Conservation (phyloP, 495 filamentous ascomycete genomes). For the Xylaria acuta region DNA sequence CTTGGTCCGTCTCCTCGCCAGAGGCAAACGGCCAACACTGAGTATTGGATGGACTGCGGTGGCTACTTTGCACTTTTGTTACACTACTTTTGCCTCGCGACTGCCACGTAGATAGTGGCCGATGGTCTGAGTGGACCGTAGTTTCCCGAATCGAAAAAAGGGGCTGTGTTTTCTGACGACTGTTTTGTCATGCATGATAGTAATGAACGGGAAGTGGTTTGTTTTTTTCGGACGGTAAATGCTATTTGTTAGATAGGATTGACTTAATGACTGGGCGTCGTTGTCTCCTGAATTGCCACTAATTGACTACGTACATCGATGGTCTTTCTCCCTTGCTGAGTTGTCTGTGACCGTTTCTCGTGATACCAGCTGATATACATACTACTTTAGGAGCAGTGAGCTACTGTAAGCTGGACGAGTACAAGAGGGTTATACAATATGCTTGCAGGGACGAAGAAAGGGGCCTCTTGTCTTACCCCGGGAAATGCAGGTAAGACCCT, state of each 20-base stretch:
- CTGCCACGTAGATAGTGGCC: background rate
- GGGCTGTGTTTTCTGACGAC: background rate
- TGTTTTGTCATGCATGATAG: background rate
- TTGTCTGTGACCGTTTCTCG: background rate
- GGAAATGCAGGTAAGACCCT: background rate
- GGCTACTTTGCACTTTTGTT: background rate
- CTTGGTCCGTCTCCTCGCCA: background rate
- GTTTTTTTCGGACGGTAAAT: background rate
- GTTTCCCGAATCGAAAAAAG: background rate
- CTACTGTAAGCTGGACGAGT: background rate
- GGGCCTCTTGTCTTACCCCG: background rate
- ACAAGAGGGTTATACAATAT: background rate
- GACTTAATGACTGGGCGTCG: background rate
- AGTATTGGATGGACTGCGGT: background rate
- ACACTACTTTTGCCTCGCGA: background rate
- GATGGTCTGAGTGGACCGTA: background rate
- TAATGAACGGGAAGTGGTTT: background rate
- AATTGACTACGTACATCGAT: background rate
- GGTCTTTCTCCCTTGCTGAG: background rate
- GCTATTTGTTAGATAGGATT: slow-evolving; percentile 2
- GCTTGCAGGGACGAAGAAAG: background rate
- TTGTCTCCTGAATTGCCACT: background rate
- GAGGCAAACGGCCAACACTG: background rate
- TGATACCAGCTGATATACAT: background rate
- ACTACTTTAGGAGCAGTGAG: background rate